Evolutionary conservation across 2,329 filamentous ascomycete species (phyloP).

Genomic region (Myotisia sp.): DNA sequence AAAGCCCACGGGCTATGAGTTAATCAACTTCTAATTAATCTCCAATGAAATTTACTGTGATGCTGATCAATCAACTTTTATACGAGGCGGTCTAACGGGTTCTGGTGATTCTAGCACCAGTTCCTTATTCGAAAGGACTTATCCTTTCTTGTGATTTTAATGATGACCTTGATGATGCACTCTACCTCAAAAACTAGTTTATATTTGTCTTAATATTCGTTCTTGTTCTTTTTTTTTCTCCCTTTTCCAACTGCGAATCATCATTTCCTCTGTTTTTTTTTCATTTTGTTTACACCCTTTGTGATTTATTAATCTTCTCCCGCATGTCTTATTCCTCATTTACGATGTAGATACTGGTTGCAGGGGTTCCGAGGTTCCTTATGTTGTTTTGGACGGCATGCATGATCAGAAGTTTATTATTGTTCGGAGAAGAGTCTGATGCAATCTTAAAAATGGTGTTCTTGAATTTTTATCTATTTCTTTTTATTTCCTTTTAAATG

Average conservation of each 20-base stretch:
- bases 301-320: too few species aligned
- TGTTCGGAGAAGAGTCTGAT: slow-evolving; percentile 7
- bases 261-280: too few species aligned
- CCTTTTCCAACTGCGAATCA: slow-evolving; percentile 1
- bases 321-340: too few species aligned
- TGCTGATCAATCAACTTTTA: too few species aligned
- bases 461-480: slow-evolving; percentile 3
- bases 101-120: background rate
- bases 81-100: slow-evolving; percentile 1
- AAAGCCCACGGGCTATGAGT: slow-evolving; percentile 29
- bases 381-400: slow-evolving; percentile 10
- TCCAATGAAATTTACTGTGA: background rate
- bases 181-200: background rate
- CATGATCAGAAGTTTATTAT: slow-evolving; percentile 12
- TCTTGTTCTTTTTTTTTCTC: slow-evolving; percentile 1
- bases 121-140: slow-evolving; percentile 1
- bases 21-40: slow-evolving; percentile 1
- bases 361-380: slow-evolving; percentile 8
- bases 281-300: too few species aligned
- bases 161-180: slow-evolving; percentile 3
- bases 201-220: slow-evolving; percentile 4
- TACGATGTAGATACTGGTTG: slow-evolving; percentile 7
- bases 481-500: background rate
- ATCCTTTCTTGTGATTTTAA: background rate
- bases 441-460: slow-evolving; percentile 7